phyloP scores from a whole-genome alignment of 208 protist genomes.

The Leishmania gerbilli region DNA sequence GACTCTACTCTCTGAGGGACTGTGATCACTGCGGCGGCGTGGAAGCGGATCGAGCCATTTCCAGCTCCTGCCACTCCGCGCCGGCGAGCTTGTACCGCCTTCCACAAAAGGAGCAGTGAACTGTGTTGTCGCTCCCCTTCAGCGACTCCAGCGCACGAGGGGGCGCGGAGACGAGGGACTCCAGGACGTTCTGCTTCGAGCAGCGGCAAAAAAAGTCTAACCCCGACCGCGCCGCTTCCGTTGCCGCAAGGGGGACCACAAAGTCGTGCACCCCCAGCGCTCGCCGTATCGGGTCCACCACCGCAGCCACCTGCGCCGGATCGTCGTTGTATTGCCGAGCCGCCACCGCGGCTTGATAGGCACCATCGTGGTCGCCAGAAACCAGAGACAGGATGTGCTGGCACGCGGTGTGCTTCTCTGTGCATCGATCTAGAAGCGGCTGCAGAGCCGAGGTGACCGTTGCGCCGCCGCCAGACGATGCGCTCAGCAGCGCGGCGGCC shows the following conservation, averaged over 20 bases:
- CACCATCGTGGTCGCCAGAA: constrained; percentile 73
- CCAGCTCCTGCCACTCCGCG: constrained; percentile 45
- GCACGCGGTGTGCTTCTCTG: constrained; percentile 41
- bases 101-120: constrained; percentile 51
- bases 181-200: constrained; percentile 49
- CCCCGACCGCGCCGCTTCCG: constrained; percentile 45
- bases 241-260: constrained; percentile 31
- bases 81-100: constrained; percentile 30
- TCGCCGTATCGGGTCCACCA: constrained; percentile 55
- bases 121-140: constrained; percentile 9
- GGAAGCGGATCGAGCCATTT: constrained; percentile 14
- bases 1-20: not conserved
- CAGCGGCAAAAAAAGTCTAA: constrained; percentile 88
- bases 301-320: constrained; percentile 34
- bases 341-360: constrained; percentile 41
- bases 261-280: constrained; percentile 36
- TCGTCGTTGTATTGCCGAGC: constrained; percentile 65
- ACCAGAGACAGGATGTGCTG: constrained; percentile 67
- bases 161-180: constrained; percentile 28
- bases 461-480: constrained; percentile 5
- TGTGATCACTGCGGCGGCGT: not conserved
- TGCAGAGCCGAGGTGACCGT: constrained; percentile 5
- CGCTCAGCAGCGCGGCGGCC: constrained; percentile 26
- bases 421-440: constrained; percentile 19
- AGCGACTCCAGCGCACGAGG: constrained; percentile 15